Conservation (phyloP, 2,329 filamentous ascomycete genomes). For the Ophiocordyceps sinensis region DNA sequence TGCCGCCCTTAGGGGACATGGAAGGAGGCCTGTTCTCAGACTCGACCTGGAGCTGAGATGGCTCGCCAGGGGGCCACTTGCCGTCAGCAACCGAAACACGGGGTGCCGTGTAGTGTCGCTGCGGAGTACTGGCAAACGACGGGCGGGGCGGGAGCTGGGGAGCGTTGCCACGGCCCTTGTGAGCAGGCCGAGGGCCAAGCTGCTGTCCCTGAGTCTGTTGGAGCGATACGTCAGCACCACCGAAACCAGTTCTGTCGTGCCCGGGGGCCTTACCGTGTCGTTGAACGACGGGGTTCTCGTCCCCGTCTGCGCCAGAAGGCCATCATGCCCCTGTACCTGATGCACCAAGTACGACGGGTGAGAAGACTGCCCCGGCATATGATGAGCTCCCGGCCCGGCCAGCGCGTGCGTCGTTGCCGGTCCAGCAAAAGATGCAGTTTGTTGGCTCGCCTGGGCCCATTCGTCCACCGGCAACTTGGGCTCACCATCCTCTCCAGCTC, state of each 20-base stretch:
- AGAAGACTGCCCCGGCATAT: not conserved
- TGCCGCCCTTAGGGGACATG: conserved; percentile 1
- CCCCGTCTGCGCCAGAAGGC: too few species aligned
- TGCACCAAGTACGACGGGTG: not conserved
- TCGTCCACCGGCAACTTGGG: not conserved
- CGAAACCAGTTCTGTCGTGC: not conserved
- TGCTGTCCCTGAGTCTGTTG: not conserved
- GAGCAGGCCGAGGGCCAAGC: not conserved
- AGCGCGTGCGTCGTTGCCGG: not conserved
- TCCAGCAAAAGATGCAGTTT: not conserved
- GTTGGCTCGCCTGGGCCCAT: not conserved
- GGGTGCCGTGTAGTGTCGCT: conserved; percentile 2
- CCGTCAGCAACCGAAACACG: not conserved
- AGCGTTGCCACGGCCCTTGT: not conserved
- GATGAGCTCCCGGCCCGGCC: not conserved
- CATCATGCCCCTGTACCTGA: too few species aligned
- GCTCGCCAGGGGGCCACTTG: not conserved
- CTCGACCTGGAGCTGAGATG: not conserved
- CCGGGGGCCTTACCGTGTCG: too few species aligned
- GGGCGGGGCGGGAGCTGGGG: not conserved
- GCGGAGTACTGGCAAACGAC: not conserved
- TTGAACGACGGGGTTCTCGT: too few species aligned
- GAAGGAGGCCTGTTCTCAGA: not conserved
- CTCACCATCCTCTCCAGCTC: too few species aligned
- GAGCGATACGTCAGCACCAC: not conserved